Evolutionary conservation across 2,329 filamentous ascomycete genomes (phyloP).

Genomic region (Nemania sp.): DNA sequence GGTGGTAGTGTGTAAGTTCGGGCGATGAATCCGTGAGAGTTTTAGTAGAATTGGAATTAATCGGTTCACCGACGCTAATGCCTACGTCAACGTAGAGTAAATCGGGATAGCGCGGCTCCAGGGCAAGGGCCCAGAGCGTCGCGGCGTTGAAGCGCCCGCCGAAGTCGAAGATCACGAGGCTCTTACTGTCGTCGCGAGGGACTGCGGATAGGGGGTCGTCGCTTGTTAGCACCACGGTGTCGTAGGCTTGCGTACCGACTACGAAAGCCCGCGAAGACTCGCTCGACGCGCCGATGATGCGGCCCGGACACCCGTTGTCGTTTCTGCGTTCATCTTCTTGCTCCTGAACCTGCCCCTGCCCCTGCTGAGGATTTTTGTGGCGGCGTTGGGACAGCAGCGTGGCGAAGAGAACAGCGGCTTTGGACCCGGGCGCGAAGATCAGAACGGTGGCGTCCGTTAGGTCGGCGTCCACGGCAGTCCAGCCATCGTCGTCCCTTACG

Average conservation of each 20-base stretch:
- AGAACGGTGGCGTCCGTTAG: conserved; percentile 41
- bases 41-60: too few species aligned
- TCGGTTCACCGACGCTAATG: conserved; percentile 27
- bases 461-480: conserved; percentile 39
- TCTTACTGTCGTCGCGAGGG: not conserved
- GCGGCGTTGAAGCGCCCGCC: conserved; percentile 33
- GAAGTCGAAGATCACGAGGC: conserved; percentile 37
- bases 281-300: conserved; percentile 34
- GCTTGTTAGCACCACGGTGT: conserved; percentile 19
- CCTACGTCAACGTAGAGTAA: conserved; percentile 30
- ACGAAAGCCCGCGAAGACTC: conserved; percentile 33
- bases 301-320: conserved; percentile 19
- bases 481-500: conserved; percentile 23
- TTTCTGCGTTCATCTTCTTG: too few species aligned
- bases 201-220: not conserved
- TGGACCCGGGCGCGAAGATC: conserved; percentile 38
- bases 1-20: too few species aligned
- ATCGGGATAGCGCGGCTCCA: conserved; percentile 10
- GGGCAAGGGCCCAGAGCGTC: conserved; percentile 27
- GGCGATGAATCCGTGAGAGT: too few species aligned
- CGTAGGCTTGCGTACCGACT: conserved; percentile 32
- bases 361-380: too few species aligned
- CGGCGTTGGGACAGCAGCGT: too few species aligned
- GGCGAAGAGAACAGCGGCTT: conserved; percentile 33
- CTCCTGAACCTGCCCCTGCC: too few species aligned